Base-by-base conservation (phyloP, 495 filamentous ascomycete genomes). In the Daldinia caldariorum region DNA sequence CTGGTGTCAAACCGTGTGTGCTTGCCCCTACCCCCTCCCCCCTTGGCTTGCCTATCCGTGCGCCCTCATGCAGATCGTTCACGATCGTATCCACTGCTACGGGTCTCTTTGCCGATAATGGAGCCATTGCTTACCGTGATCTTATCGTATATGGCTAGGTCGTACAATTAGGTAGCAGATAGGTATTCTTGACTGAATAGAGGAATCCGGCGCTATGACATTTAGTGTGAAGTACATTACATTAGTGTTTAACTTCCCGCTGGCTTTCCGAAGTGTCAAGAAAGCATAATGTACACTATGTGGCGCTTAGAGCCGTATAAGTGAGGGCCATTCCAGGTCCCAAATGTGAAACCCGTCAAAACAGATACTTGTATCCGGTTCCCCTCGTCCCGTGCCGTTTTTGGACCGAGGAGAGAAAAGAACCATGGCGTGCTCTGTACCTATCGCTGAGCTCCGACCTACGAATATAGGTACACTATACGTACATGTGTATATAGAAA, bases 21-120 rank as follows among this genome's bases (percentile, higher is more conserved):
- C 26, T 3, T 26, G 26, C 26, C 26, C 26, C 26, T 26, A 26
- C 26, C 26, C 26, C 26, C 26, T 26, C 26, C 26, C 26, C 54
- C 63, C 69, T 67, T 67, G 69, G 60, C 63, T 29, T 29, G 54
- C 68, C 38, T 71, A 71, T 71, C 69, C 63, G 69, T 54, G 47
- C 37, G 34, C 43, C 54, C 14, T 47, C 43, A 47, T 47, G 41
- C 38, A 63, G 69, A 71, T 71, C 63, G 47, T 67, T 10, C 63
- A 8, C 58, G 58, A 71, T 66, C 59, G 58, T 71, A 66, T 47
- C 68, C 68, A 71, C 63, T 54, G 26, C 20, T 26, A 62, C 62
- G 68, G 68, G 69, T 71, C 69, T 63, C 35, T 13, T 49, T 71
- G 55, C 63, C 45, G 63, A 72, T 72, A 38, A 64, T 67, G 60